Conservation (phyloP, 2,329 filamentous ascomycete genomes). For the Sarocladium brachiariae region DNA sequence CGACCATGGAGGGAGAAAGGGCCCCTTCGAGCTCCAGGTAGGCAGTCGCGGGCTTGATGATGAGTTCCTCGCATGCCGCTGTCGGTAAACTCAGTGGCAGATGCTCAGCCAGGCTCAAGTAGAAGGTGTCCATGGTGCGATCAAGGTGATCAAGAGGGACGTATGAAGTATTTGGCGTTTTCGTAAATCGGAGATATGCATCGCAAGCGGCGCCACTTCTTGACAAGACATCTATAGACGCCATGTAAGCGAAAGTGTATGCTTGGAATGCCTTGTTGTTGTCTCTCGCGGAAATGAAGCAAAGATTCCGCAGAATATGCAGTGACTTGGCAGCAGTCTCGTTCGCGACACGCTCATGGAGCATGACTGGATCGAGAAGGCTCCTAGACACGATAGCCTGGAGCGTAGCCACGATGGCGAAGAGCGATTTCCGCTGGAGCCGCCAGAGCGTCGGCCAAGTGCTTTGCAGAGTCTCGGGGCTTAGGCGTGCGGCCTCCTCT, state of each 20-base stretch:
- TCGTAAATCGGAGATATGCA: slow-evolving; percentile 59
- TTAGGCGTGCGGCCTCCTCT: slow-evolving; percentile 57
- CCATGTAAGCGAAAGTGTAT: slow-evolving; percentile 76
- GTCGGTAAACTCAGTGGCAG: slow-evolving; percentile 65
- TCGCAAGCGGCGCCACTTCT: slow-evolving; percentile 61
- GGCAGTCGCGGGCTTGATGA: slow-evolving; percentile 65
- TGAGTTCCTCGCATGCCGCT: slow-evolving; percentile 60
- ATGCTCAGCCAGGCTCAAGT: slow-evolving; percentile 80
- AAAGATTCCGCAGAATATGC: slow-evolving; percentile 67
- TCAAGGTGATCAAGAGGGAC: slow-evolving; percentile 39
- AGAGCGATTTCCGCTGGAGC: slow-evolving; percentile 67
- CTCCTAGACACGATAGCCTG: slow-evolving; percentile 64
- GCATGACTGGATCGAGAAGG: slow-evolving; percentile 43
- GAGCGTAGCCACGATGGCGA: slow-evolving; percentile 67
- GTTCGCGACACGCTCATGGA: slow-evolving; percentile 44
- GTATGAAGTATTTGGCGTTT: slow-evolving; percentile 30
- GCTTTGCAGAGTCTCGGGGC: slow-evolving; percentile 55
- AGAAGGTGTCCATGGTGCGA: slow-evolving; percentile 75
- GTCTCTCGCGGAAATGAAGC: slow-evolving; percentile 72
- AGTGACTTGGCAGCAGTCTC: slow-evolving; percentile 64
- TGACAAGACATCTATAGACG: slow-evolving; percentile 73
- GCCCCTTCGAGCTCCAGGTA: slow-evolving; percentile 53
- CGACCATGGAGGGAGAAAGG: slow-evolving; percentile 38
- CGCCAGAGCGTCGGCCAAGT: slow-evolving; percentile 71
- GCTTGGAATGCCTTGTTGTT: slow-evolving; percentile 71